Base-by-base conservation (phyloP, 192 early-diverging fungal genomes). In the Coemansia asiatica region DNA sequence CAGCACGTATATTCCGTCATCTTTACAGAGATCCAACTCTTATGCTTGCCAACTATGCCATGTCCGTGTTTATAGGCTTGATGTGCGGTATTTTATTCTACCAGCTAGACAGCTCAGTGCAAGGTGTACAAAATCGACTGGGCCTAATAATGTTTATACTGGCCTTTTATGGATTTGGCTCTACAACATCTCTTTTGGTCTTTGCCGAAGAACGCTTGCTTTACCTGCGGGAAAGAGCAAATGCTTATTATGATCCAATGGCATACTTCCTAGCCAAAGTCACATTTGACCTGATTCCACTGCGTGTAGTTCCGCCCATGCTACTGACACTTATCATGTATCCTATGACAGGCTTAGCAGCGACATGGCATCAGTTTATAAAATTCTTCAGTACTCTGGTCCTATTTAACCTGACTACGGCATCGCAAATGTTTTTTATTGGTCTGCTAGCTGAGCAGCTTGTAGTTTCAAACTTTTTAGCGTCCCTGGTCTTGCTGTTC, bases 401-500 rank as follows among this genome's bases (percentile, higher is more conserved):
- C 1, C 71, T 94, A 29, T 94, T 94, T 82, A 93, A 92, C 65
- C 54, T 90, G 16, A 87, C 90, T 0, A 88, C 90, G 1, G 92
- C 92, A 5, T 86, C 88, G 21, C 73, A 87, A 15, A 94, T 92
- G 66, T 70, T 95, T 8, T 86, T 86, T 31, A 87, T 93, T 48
- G 87, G 87, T 21, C 84, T 95, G n/a, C 76, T 91, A 1, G 84
- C 91, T 38, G 75, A 85, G 21, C 90, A 94, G 61, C 72, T 87
- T 29, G 88, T 85, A n/a, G 76, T 93, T 15, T 86, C 93, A 13
- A 90, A 89, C 35, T 83, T 96, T 28, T 56, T 94, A 26, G 88
- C 88, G 23, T 91, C 87, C 3, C 85, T 96, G 57, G 83, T 91
- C 27, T 92, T 96, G 73, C 74, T 96, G 26, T 96, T 94, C 83